Conservation (phyloP, 169 alveolate genomes). For the Plasmodium gaboni region DNA sequence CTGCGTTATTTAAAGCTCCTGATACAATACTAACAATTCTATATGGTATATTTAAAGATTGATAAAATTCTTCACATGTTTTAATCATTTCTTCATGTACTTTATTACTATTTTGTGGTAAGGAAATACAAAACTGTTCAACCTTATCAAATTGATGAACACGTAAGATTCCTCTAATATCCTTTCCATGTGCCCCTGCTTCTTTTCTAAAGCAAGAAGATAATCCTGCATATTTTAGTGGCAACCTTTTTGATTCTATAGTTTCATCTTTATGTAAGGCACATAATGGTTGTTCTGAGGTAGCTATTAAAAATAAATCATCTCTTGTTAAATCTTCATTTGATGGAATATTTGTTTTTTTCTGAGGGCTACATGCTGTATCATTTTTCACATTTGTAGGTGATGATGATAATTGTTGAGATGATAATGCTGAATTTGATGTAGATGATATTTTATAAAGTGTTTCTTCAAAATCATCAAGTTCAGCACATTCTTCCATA, state of each 20-base stretch:
- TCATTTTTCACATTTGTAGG: not conserved
- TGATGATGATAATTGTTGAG: not conserved
- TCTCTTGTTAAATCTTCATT: constrained; percentile 84
- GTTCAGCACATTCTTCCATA: constrained; percentile 98
- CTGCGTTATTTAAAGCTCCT: constrained; percentile 99
- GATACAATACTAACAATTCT: constrained; percentile 97
- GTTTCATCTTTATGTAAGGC: constrained; percentile 94
- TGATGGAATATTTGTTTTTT: constrained; percentile 26
- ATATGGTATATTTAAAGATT: constrained; percentile 95
- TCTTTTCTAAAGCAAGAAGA: constrained; percentile 99
- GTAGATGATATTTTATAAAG: constrained; percentile 89
- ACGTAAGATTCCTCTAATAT: constrained; percentile 98
- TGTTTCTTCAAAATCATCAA: constrained; percentile 98
- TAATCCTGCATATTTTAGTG: constrained; percentile 96
- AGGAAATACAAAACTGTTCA: constrained; percentile 96
- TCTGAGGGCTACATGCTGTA: not conserved
- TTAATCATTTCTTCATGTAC: constrained; percentile 95
- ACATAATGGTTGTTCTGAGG: constrained; percentile 99
- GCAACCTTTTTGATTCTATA: constrained; percentile 88
- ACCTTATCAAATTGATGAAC: constrained; percentile 99
- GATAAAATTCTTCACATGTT: constrained; percentile 96
- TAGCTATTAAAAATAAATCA: constrained; percentile 97
- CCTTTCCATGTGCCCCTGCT: constrained; percentile 99
- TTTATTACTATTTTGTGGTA: constrained; percentile 93
- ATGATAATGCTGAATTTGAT: not conserved